Evolutionary conservation across 306 rosid genomes (phyloP).

Genomic region (Acacia confusa): DNA sequence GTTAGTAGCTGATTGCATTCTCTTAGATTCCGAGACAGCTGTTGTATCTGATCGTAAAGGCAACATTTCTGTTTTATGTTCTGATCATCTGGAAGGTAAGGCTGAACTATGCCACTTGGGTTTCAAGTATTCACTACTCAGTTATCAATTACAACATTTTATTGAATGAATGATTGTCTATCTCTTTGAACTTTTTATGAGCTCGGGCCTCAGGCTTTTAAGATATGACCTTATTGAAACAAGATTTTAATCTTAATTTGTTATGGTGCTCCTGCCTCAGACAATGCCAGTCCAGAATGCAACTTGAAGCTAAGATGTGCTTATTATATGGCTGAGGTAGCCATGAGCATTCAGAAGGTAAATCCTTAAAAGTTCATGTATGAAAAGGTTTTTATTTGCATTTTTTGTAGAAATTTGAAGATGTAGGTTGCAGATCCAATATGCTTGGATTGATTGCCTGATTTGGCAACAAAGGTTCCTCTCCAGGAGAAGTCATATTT

Average conservation of each 20-base stretch:
- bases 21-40: constrained; percentile 77
- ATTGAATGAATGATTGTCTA: not conserved
- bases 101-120: constrained; percentile 15
- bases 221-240: constrained; percentile 12
- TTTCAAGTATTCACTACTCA: constrained; percentile 12
- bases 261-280: constrained; percentile 45
- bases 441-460: constrained; percentile 9
- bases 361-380: constrained; percentile 26
- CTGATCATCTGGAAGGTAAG: constrained; percentile 78
- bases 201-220: constrained; percentile 13
- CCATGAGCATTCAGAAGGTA: constrained; percentile 96
- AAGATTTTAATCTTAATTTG: constrained; percentile 27
- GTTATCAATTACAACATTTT: constrained; percentile 4
- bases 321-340: constrained; percentile 86
- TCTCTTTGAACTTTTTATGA: constrained; percentile 22
- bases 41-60: constrained; percentile 97
- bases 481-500: not conserved
- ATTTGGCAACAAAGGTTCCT: constrained; percentile 1
- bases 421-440: constrained; percentile 12
- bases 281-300: constrained; percentile 73
- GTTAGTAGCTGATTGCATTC: constrained; percentile 91
- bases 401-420: constrained; percentile 24
- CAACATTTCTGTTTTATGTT: constrained; percentile 75
- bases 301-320: constrained; percentile 77
- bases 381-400: constrained; percentile 16